These are phyloP conservation scores for Drechslerella coelobrocha DNA, from an alignment of 2,329 filamentous ascomycete genomes.

Conservation along the genomic window DNA sequence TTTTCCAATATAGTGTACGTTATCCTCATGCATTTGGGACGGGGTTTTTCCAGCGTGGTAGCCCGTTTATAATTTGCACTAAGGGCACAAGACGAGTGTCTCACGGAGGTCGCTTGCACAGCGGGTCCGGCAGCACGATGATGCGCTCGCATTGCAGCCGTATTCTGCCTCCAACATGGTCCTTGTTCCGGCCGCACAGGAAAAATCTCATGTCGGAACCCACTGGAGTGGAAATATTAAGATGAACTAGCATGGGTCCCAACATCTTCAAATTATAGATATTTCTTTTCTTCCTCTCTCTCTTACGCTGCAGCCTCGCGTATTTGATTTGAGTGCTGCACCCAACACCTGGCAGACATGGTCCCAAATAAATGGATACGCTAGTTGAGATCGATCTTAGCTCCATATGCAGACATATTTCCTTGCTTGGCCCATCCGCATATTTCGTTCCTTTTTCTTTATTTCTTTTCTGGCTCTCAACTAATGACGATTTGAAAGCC, in stretches of 20 bases:
- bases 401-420: constrained; percentile 18
- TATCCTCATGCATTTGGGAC: background rate
- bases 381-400: constrained; percentile 44
- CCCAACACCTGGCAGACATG: constrained; percentile 18
- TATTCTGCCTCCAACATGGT: constrained; percentile 37
- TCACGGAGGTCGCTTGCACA: constrained; percentile 27
- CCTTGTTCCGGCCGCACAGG: constrained; percentile 48
- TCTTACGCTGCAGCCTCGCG: constrained; percentile 31
- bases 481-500: constrained; percentile 43
- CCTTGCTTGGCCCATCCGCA: constrained; percentile 12
- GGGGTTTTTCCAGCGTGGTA: constrained; percentile 1
- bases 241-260: constrained; percentile 49
- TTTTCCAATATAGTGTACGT: background rate
- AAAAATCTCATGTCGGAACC: constrained; percentile 48
- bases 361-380: constrained; percentile 51
- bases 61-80: background rate
- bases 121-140: constrained; percentile 32
- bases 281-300: constrained; percentile 2
- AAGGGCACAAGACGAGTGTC: background rate
- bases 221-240: constrained; percentile 51
- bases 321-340: constrained; percentile 49
- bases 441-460: constrained; percentile 22
- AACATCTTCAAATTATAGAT: constrained; percentile 39
- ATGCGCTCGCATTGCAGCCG: constrained; percentile 47
- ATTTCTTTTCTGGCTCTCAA: constrained; percentile 20